Percentiles rank a stretch among this genome's conserved stretches.
phyloP scores from a whole-genome alignment of 2,329 filamentous ascomycete species.

The Apiospora marii region DNA sequence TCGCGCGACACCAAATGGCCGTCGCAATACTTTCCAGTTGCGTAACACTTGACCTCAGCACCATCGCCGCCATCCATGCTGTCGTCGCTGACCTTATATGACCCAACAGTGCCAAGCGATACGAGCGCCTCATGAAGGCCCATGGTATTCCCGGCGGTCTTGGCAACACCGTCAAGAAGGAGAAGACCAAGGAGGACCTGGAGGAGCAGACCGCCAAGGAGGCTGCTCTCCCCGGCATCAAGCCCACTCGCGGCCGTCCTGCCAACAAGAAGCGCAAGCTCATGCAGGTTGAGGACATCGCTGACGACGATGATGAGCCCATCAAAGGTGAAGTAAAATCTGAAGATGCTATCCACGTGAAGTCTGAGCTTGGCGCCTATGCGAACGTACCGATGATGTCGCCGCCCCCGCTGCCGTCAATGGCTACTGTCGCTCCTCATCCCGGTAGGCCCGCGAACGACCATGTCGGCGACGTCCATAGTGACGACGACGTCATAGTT shows the following conservation, averaged over 20 bases:
- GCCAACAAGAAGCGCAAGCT: constrained; percentile 44
- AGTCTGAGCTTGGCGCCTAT: constrained; percentile 36
- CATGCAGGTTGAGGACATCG: constrained; percentile 46
- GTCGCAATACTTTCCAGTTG: no score
- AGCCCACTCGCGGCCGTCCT: constrained; percentile 32
- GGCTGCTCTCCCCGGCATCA: constrained; percentile 26
- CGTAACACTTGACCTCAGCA: no score
- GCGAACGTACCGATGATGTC: constrained; percentile 16
- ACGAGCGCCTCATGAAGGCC: constrained; percentile 70
- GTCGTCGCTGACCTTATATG: neutral
- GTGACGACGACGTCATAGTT: constrained; percentile 42
- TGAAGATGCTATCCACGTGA: constrained; percentile 42
- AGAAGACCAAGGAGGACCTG: constrained; percentile 32
- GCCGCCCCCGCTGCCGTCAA: neutral
- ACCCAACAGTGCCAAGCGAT: constrained; percentile 67
- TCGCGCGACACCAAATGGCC: neutral
- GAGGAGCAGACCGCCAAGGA: neutral
- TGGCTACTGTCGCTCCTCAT: neutral
- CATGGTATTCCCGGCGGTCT: constrained; percentile 53
- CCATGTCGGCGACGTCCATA: constrained; percentile 26
- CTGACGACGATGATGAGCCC: constrained; percentile 43
- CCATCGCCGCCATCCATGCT: constrained; percentile 10
- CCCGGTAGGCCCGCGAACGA: neutral
- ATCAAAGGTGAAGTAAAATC: constrained; percentile 45
- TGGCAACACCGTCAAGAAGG: constrained; percentile 34